phyloP scores from a whole-genome alignment of 2,329 filamentous ascomycete genomes.

The Fusarium aywerte region DNA sequence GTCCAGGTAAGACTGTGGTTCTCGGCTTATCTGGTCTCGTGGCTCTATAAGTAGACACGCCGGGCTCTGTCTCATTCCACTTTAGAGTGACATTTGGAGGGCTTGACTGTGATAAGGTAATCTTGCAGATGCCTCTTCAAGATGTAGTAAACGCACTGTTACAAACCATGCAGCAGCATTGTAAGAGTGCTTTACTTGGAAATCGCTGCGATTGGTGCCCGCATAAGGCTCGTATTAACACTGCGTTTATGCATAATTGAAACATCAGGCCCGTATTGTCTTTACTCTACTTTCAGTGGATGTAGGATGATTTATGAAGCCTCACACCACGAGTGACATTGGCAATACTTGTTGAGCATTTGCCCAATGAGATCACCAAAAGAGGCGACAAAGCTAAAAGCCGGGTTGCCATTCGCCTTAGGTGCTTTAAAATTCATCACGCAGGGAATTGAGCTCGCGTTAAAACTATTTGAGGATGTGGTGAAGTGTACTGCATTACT shows the following conservation, averaged over 20 bases:
- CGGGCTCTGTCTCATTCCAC: not conserved
- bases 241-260: not conserved
- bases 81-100: no score
- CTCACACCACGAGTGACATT: not conserved
- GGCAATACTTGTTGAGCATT: not conserved
- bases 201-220: slow-evolving; percentile 3
- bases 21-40: no score
- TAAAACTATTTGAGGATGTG: not conserved
- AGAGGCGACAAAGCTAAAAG: not conserved
- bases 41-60: not conserved
- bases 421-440: no score
- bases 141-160: not conserved
- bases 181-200: not conserved
- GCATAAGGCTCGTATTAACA: not conserved
- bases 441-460: not conserved
- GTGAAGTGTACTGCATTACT: not conserved
- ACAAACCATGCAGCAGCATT: not conserved
- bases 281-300: not conserved
- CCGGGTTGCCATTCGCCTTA: not conserved
- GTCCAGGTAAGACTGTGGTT: not conserved
- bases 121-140: not conserved
- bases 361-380: not conserved
- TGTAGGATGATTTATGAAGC: not conserved
- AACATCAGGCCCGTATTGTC: not conserved
- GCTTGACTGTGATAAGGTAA: not conserved